These are phyloP conservation scores for Neoascochyta sp. DNA, from an alignment of 2,329 filamentous ascomycete genomes.

Conservation along the genomic window DNA sequence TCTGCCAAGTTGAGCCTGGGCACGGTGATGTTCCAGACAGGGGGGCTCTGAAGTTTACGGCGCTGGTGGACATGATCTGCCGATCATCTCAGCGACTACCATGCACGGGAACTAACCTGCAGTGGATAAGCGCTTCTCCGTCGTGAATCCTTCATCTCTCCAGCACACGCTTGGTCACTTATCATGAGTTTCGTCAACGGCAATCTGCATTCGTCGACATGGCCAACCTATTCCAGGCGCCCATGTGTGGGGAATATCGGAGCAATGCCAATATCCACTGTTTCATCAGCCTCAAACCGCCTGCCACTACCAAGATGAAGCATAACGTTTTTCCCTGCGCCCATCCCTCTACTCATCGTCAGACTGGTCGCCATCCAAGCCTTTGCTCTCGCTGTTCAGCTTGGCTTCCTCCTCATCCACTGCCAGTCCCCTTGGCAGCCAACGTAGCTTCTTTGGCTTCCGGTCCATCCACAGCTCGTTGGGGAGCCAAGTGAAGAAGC, in stretches of 20 bases:
- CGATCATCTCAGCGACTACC: conserved; percentile 5
- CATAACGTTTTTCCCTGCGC: too few species aligned
- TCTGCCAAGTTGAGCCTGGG: too few species aligned
- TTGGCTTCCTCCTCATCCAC: conserved; percentile 16
- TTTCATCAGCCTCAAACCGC: background rate
- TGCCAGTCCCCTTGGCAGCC: conserved; percentile 19
- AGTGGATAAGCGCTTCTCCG: conserved; percentile 4
- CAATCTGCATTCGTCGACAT: too few species aligned
- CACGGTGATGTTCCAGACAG: background rate
- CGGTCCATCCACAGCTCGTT: conserved; percentile 42
- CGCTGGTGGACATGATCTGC: conserved; percentile 2
- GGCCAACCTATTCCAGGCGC: too few species aligned
- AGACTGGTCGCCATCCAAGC: conserved; percentile 14
- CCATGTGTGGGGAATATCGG: too few species aligned
- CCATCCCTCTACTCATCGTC: conserved; percentile 9
- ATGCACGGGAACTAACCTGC: conserved; percentile 2
- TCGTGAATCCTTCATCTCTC: too few species aligned
- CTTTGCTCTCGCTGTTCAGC: conserved; percentile 5
- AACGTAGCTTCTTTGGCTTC: conserved; percentile 27
- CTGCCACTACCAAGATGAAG: too few species aligned
- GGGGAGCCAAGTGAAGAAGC: conserved; percentile 44
- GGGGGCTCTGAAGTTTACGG: too few species aligned
- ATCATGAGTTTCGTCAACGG: too few species aligned
- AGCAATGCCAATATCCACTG: background rate
- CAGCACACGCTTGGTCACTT: too few species aligned